Conservation (phyloP, 2,329 filamentous ascomycete species). For the Beauveria brongniartii region DNA sequence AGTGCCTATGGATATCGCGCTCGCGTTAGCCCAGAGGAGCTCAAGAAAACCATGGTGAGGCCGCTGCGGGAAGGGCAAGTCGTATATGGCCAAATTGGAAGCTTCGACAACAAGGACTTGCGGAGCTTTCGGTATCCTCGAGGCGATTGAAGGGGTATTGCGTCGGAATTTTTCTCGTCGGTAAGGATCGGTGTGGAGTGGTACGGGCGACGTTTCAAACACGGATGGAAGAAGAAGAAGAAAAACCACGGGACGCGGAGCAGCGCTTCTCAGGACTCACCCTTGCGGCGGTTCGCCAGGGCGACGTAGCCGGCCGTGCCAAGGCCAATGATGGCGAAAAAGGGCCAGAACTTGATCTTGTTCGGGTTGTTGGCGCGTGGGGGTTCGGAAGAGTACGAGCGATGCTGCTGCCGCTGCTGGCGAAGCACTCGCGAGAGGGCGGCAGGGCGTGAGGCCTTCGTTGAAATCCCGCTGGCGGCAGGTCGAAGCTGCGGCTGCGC, state of each 20-base stretch:
- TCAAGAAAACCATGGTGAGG: neutral
- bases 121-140: neutral
- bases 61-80: neutral
- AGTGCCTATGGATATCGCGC: neutral
- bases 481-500: conserved; percentile 8
- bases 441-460: conserved; percentile 9
- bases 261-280: conserved; percentile 26
- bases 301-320: conserved; percentile 42
- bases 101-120: neutral
- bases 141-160: neutral
- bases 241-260: neutral
- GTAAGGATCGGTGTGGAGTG: neutral
- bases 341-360: conserved; percentile 50
- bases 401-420: conserved; percentile 19
- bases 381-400: conserved; percentile 33
- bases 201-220: neutral
- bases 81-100: neutral
- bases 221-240: neutral
- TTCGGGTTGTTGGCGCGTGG: conserved; percentile 27
- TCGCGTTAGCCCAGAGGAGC: neutral
- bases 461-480: conserved; percentile 2
- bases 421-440: conserved; percentile 13
- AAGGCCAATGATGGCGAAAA: conserved; percentile 40
- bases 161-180: neutral
- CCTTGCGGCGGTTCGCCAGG: conserved; percentile 41